Base-by-base conservation (phyloP, 345 rosid genomes). In the Turnera subulata region DNA sequence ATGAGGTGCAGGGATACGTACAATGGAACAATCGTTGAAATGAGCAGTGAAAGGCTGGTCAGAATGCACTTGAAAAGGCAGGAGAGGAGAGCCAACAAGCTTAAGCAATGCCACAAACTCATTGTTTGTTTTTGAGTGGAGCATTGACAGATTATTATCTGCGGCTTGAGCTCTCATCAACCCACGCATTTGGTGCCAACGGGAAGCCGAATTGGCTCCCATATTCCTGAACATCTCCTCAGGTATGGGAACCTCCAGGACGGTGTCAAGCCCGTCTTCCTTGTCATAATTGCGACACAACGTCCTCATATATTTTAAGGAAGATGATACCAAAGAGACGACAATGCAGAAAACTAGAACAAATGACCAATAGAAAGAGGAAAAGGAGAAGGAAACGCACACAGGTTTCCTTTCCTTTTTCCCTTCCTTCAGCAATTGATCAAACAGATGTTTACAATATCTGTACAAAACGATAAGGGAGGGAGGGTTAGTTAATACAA, bases 21-120 rank as follows among this genome's bases (percentile, higher is more conserved):
- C 96, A 32, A 83, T 78, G 66, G 91, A 77, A 69, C 78, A 56
- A 61, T 83, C 72, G 6, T 66, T 79, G 61, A 87, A 57, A 32
- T 84, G 68, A 24, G 78, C 71, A 46, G 74, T 71, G 54, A 83
- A 75, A 22, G 70, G 74, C 16, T 53, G 73, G 46, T 72, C 78
- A 6, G 82, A 70, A 22, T 76, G 82, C 39, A 82, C 78, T 56
- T 82, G 94, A 25, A 85, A 87, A 24, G 99, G 95, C 56, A 89
- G 73, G 24, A 89, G 89, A 69, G 99, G 96, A 51, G 90, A 76
- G 9, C 99, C 96, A 21, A 93, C 95, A 18, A 87, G 85, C 79
- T 93, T 93, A 46, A 93, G 83, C 88, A 93, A 79, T 3, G 99
- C 89, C 64, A 85, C 68, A 62, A 93, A 89, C 78, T 93, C 99